phyloP scores from a whole-genome alignment of 768 basidiomycete species.

The Pulveroboletus frians region DNA sequence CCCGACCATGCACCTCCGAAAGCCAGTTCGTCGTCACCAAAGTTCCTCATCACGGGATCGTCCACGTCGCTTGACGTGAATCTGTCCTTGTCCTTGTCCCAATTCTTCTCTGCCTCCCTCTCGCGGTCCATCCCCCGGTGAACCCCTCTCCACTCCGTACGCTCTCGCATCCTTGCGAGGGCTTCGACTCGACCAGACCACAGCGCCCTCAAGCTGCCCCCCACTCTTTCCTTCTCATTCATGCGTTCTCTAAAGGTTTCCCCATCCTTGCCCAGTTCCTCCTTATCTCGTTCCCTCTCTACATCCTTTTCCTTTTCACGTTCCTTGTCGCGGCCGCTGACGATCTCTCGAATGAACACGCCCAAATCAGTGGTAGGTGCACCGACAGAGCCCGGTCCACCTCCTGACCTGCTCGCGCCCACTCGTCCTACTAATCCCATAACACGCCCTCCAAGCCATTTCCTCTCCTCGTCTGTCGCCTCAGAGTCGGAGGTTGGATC shows the following conservation, averaged over 20 bases:
- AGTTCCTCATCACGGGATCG: slow-evolving; percentile 19
- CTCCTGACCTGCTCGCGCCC: slow-evolving; percentile 30
- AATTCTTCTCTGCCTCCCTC: slow-evolving; percentile 22
- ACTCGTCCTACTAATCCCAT: slow-evolving; percentile 38
- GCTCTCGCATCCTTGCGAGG: slow-evolving; percentile 26
- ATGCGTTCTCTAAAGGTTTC: slow-evolving; percentile 29
- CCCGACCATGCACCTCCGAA: slow-evolving; percentile 37
- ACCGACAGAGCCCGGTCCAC: slow-evolving; percentile 39
- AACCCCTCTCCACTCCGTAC: slow-evolving; percentile 19
- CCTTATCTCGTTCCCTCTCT: slow-evolving; percentile 34
- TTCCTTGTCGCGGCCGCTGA: slow-evolving; percentile 27
- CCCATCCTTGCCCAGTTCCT: slow-evolving; percentile 32
- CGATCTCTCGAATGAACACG: slow-evolving; percentile 43
- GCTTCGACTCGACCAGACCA: slow-evolving; percentile 31
- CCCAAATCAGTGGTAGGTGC: slow-evolving; percentile 49
- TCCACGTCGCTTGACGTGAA: slow-evolving; percentile 29
- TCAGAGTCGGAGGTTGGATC: slow-evolving; percentile 36
- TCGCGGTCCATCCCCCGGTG: slow-evolving; percentile 21
- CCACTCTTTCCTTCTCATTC: slow-evolving; percentile 33
- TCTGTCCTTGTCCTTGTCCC: slow-evolving; percentile 25
- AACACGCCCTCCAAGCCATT: slow-evolving; percentile 29
- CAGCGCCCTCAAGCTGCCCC: slow-evolving; percentile 31
- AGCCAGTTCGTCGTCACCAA: slow-evolving; percentile 29
- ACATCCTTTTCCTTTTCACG: slow-evolving; percentile 34
- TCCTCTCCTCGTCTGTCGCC: slow-evolving; percentile 29